phyloP scores from a whole-genome alignment of 2,329 filamentous ascomycete genomes.

The Aspergillus fischeri region DNA sequence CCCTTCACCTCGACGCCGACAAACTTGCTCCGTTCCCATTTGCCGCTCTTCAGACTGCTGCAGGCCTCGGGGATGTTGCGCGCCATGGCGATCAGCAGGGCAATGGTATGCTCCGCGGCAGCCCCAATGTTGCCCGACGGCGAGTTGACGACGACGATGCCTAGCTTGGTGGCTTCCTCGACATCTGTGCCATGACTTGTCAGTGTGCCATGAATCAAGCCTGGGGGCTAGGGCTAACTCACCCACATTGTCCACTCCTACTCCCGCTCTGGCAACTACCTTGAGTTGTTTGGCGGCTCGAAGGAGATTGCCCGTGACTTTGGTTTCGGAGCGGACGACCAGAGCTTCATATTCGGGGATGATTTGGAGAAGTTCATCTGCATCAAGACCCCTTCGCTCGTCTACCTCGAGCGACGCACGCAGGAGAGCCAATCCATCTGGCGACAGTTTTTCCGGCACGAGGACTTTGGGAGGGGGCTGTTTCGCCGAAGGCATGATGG shows the following conservation, averaged over 20 bases:
- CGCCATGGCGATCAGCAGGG: constrained; percentile 68
- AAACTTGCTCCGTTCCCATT: constrained; percentile 70
- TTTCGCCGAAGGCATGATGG: constrained; percentile 16
- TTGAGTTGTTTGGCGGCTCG: constrained; percentile 64
- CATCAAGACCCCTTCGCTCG: constrained; percentile 57
- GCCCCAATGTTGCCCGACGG: constrained; percentile 77
- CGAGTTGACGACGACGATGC: constrained; percentile 76
- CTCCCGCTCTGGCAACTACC: constrained; percentile 75
- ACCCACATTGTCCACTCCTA: constrained; percentile 76
- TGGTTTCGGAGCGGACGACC: constrained; percentile 76
- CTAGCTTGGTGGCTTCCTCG: constrained; percentile 64
- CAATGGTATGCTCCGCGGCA: constrained; percentile 73
- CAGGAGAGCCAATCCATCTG: constrained; percentile 70
- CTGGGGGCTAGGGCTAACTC: constrained; percentile 5
- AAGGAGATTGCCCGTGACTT: constrained; percentile 67
- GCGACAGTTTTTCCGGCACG: constrained; percentile 74
- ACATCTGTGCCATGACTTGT: constrained; percentile 48
- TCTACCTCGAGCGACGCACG: constrained; percentile 66
- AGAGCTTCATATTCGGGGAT: constrained; percentile 72
- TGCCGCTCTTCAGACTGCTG: constrained; percentile 63
- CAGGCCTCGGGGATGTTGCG: constrained; percentile 69
- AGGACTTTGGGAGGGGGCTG: constrained; percentile 53
- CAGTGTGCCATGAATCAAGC: neutral
- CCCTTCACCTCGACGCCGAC: constrained; percentile 74
- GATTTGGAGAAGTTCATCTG: constrained; percentile 60